These are phyloP conservation scores for Coniochaeta prunicola DNA, from an alignment of 2,329 filamentous ascomycete genomes.

Conservation along the genomic window DNA sequence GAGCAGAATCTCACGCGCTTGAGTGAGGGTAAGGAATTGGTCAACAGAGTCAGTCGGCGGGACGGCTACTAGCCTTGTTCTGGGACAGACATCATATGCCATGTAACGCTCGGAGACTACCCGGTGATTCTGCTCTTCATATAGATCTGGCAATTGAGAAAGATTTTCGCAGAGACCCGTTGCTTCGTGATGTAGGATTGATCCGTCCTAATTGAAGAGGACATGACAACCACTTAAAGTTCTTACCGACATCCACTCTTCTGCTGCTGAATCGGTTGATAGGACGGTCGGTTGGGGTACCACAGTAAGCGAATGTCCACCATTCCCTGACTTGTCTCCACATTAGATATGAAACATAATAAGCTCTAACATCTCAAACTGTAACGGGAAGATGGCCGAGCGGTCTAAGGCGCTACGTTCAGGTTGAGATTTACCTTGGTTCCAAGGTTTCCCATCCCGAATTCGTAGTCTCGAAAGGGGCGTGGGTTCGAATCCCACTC, in stretches of 20 bases:
- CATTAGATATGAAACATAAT: background rate
- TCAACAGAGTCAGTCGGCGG: constrained; percentile 31
- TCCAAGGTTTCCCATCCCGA: background rate
- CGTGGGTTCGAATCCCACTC: background rate
- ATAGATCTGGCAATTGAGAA: background rate
- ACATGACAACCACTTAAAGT: background rate
- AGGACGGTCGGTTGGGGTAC: no score
- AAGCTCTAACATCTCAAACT: background rate
- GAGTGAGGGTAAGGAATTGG: constrained; percentile 26
- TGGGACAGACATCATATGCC: background rate
- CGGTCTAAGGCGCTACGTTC: background rate
- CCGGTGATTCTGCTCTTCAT: background rate
- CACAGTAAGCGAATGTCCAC: no score
- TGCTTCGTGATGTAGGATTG: no score
- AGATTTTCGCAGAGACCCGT: no score
- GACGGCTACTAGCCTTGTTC: constrained; percentile 18
- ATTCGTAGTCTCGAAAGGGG: background rate
- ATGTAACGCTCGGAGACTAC: background rate
- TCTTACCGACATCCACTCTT: background rate
- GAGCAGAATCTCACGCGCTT: constrained; percentile 31
- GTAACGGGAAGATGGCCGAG: background rate
- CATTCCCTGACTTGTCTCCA: no score
- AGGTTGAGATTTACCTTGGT: background rate
- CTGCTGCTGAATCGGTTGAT: no score
- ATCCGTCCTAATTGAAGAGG: background rate